Evolutionary conservation across 1,284 basidiomycete genomes (phyloP).

Genomic region (Bondarzewia mesenterica): DNA sequence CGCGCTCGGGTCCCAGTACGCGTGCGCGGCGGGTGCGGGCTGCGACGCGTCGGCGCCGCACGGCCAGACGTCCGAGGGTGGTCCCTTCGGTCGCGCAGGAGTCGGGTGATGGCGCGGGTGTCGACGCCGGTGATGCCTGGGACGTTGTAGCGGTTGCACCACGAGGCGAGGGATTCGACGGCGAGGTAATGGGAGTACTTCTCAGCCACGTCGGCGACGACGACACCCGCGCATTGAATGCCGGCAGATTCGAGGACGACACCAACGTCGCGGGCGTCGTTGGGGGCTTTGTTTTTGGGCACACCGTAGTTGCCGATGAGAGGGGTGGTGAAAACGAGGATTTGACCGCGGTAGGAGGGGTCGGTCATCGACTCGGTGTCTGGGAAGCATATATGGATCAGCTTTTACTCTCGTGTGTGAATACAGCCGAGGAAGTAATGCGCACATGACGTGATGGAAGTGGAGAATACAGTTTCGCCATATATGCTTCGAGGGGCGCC

Average conservation of each 20-base stretch:
- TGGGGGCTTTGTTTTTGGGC: constrained; percentile 71
- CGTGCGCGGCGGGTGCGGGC: constrained; percentile 50
- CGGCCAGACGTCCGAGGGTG: constrained; percentile 85
- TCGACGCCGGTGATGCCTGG: constrained; percentile 96
- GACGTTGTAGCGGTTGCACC: constrained; percentile 88
- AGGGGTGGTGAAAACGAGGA: constrained; percentile 96
- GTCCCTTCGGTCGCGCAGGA: constrained; percentile 96
- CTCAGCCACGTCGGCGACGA: constrained; percentile 93
- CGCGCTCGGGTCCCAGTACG: constrained; percentile 88
- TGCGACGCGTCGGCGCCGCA: constrained; percentile 71
- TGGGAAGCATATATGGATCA: constrained; percentile 20
- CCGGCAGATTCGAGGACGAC: constrained; percentile 85
- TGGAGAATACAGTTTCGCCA: constrained; percentile 98
- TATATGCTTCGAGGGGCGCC: constrained; percentile 84
- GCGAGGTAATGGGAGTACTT: constrained; percentile 94
- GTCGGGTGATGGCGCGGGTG: constrained; percentile 90
- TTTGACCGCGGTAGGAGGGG: constrained; percentile 96
- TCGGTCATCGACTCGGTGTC: constrained; percentile 99
- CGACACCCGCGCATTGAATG: constrained; percentile 89
- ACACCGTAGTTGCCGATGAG: constrained; percentile 99
- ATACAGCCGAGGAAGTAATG: constrained; percentile 8
- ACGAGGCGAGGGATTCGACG: constrained; percentile 86
- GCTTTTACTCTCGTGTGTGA: background rate
- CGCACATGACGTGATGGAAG: constrained; percentile 95
- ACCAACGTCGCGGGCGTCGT: constrained; percentile 78